A percentile compares a stretch with the other conserved stretches of the same genome.
Conservation (phyloP, 352 stramenopile species). For the Globisporangium uncinulatum region DNA sequence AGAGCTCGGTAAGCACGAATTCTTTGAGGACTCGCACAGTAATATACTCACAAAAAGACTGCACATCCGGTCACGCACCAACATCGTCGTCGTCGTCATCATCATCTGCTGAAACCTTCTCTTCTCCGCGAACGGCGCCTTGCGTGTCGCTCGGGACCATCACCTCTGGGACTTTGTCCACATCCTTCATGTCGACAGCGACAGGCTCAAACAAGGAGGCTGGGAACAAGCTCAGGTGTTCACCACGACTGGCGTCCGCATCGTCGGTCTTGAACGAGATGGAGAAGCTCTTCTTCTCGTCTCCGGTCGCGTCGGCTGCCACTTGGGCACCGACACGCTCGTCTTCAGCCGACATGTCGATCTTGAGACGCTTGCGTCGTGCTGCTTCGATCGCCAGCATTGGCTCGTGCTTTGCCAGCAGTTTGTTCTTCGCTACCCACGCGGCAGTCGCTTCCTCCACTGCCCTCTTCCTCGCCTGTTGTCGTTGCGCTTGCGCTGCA, state of each 20-base stretch:
- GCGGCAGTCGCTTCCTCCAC: slow-evolving; percentile 24
- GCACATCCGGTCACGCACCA: slow-evolving; percentile 2
- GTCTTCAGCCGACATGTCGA: neutral
- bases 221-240: slow-evolving; percentile 31
- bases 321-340: neutral
- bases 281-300: slow-evolving; percentile 18
- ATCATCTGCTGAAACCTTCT: neutral
- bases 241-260: slow-evolving; percentile 11
- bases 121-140: neutral
- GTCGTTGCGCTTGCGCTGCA: slow-evolving; percentile 14
- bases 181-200: neutral
- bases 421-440: slow-evolving; percentile 35
- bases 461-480: slow-evolving; percentile 20
- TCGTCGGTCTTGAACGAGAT: slow-evolving; percentile 50
- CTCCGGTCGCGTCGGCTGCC: neutral
- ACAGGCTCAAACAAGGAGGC: slow-evolving; percentile 19
- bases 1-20: too few relatives aligned
- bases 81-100: slow-evolving; percentile 4
- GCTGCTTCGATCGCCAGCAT: slow-evolving; percentile 40
- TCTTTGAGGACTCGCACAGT: neutral
- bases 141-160: neutral
- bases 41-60: neutral
- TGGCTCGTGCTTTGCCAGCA: slow-evolving; percentile 33
- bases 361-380: slow-evolving; percentile 22
- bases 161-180: neutral